Evolutionary conservation across 2,329 filamentous ascomycete species (phyloP), one percentile per base, ranked within the genome.

Genomic region (Aphanoascus verrucosus): DNA sequence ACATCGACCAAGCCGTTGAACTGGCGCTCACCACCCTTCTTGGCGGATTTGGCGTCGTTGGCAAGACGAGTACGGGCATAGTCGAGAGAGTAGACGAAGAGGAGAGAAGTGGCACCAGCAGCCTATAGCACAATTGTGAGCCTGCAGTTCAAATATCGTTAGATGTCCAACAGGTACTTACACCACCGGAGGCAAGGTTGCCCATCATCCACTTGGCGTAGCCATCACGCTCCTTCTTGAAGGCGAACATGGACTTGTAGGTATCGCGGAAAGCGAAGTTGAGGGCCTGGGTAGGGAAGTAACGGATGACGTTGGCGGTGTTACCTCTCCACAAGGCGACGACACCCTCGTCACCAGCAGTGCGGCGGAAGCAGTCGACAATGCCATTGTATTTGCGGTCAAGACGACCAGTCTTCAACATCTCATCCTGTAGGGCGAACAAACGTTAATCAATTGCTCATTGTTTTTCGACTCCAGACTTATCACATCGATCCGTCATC

Each of bases 201-300:
- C 93, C 93, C 65, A 81, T 82, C 93, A 98, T 97, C 93, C 93
- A 98, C 86, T 90, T 89, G 74, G 78, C 81, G 77, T 98, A 98
- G 71, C 93, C 93, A 76, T 98, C 93, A 78, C 85, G 85, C 62
- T 98, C 93, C 87, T 97, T 97, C 89, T 97, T 98, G 89, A 88
- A 98, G 74, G 88, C 87, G 85, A 98, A 98, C 90, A 98, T 94
- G 73, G 86, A 82, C 89, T 98, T 98, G 89, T 96, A 98, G 85
- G 94, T 96, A 78, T 98, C 93, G 77, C 93, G 93, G 93, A 98
- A 98, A 75, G 93, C 93, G 74, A 98, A 98, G 90, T 98, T 98
- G 76, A 98, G 82, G 70, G 93, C 93, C 84, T 98, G 93, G 76
- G 93, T 98, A 67, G 93, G 93, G 88, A 98, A 98, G 83, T 98